A percentile compares a stretch with the other conserved stretches of the same genome.
phyloP scores from a whole-genome alignment of 129 eudicot genomes.

The Pulicaria dysenterica region DNA sequence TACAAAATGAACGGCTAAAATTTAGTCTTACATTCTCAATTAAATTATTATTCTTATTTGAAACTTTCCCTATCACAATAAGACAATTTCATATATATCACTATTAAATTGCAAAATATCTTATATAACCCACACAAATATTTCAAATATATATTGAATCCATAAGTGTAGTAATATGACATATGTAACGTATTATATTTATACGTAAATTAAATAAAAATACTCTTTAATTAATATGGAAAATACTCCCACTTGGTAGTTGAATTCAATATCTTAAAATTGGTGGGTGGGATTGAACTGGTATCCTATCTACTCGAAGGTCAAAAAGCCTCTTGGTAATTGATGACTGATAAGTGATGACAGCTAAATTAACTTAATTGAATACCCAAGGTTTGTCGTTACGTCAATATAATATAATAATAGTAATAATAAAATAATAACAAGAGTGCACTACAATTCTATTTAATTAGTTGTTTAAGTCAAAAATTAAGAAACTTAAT shows the following conservation, averaged over 20 bases:
- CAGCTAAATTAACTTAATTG: slow-evolving; percentile 7
- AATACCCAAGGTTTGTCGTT: not conserved
- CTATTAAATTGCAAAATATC: too few relatives aligned
- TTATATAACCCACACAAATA: too few relatives aligned
- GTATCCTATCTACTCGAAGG: not conserved
- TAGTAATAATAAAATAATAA: not conserved
- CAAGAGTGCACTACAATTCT: too few relatives aligned
- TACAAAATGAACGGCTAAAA: too few relatives aligned
- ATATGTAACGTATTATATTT: not conserved
- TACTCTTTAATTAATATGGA: slow-evolving; percentile 3
- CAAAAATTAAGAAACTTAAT: too few relatives aligned
- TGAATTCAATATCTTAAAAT: not conserved
- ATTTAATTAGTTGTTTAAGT: too few relatives aligned
- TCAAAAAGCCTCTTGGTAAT: not conserved
- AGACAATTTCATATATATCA: too few relatives aligned
- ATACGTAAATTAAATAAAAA: not conserved
- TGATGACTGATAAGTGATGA: not conserved
- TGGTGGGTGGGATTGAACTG: slow-evolving; percentile 13
- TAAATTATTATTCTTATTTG: too few relatives aligned
- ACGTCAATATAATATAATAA: slow-evolving; percentile 6
- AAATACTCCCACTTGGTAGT: slow-evolving; percentile 22
- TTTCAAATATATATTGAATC: too few relatives aligned
- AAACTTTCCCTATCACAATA: too few relatives aligned
- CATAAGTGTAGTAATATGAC: too few relatives aligned
- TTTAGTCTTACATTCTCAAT: too few relatives aligned